Percentiles rank a stretch among this genome's conserved stretches.
Evolutionary conservation across 441 rosid genomes (phyloP).

Genomic region (Theobroma grandiflorum): DNA sequence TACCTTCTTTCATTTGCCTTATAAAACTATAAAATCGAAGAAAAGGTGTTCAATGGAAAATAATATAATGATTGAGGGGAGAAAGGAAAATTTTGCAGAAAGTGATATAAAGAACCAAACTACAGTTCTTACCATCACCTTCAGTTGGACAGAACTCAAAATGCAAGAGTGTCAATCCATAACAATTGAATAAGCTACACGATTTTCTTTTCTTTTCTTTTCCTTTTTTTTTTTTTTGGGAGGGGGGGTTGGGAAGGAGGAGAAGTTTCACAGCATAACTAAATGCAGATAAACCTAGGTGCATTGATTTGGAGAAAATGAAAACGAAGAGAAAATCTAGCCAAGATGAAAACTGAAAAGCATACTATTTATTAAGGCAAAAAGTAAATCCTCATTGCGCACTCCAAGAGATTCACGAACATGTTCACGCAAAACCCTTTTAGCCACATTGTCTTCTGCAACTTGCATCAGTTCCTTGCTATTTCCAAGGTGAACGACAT

Average conservation of each 20-base stretch:
- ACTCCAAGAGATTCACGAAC: slow-evolving; percentile 82
- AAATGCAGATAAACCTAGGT: slow-evolving; percentile 3
- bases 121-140: not conserved
- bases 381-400: slow-evolving; percentile 67
- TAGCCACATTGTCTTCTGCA: slow-evolving; percentile 85
- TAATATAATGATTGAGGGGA: not conserved
- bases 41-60: not conserved
- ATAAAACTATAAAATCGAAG: not conserved
- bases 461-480: slow-evolving; percentile 90
- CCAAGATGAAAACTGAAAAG: slow-evolving; percentile 17
- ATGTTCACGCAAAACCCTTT: slow-evolving; percentile 81
- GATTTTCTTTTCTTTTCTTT: not conserved
- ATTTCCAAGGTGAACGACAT: slow-evolving; percentile 91
- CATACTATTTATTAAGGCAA: slow-evolving; percentile 77
- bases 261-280: not conserved
- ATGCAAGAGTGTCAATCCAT: not conserved
- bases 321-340: not conserved
- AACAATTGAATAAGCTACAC: slow-evolving; percentile 5
- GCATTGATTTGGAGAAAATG: slow-evolving; percentile 23
- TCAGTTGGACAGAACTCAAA: not conserved
- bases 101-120: not conserved
- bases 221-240: no score
- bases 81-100: not conserved
- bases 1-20: not conserved
- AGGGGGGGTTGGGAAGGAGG: no score